Conservation (phyloP, 805 yeast genomes). For the Wickerhamiella brachini region DNA sequence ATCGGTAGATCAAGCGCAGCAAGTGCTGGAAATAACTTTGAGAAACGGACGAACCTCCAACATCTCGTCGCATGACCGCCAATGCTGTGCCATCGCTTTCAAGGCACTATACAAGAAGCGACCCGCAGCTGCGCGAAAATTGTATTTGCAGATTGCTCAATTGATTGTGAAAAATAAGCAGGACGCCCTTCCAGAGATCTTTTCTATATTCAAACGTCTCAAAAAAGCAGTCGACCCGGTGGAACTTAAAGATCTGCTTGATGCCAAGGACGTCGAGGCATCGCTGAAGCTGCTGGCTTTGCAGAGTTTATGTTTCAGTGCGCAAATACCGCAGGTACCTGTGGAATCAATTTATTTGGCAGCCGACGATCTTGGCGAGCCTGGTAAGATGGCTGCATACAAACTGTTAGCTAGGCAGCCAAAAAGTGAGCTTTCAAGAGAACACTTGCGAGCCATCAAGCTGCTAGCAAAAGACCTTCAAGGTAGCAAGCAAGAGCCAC, state of each 20-base stretch:
- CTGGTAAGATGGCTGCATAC: background rate
- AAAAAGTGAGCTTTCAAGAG: background rate
- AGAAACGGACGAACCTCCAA: background rate
- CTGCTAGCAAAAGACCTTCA: background rate
- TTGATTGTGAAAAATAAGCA: background rate
- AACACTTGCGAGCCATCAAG: background rate
- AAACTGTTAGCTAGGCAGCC: background rate
- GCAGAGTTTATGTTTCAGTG: background rate
- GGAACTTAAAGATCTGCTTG: background rate
- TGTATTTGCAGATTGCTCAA: background rate
- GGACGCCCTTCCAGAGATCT: background rate
- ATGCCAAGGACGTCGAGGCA: background rate
- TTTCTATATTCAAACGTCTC: background rate
- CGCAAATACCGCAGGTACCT: background rate
- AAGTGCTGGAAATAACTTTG: background rate
- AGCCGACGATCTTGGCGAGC: background rate
- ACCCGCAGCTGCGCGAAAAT: background rate
- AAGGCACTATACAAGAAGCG: background rate
- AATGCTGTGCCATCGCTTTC: background rate
- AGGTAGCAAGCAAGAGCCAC: too few relatives aligned
- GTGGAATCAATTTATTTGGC: background rate
- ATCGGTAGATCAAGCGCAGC: background rate
- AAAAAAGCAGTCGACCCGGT: background rate
- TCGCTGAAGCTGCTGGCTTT: background rate
- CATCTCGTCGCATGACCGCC: background rate